phyloP scores from a whole-genome alignment of 306 rosid genomes.

The Pterocarpus macrocarpus region DNA sequence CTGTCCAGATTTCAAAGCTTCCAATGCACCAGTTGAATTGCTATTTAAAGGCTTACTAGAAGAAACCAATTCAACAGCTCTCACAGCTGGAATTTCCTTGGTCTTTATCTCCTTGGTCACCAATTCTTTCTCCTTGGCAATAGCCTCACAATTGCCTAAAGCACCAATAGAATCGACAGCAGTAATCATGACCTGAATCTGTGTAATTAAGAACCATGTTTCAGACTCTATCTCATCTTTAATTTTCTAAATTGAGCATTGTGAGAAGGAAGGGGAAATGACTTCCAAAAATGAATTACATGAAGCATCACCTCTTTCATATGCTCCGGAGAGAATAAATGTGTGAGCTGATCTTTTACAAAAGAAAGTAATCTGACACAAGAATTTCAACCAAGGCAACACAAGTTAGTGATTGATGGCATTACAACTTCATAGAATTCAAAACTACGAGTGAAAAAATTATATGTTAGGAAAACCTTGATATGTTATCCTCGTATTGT shows the following conservation, averaged over 20 bases:
- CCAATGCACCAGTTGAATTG: slow-evolving; percentile 39
- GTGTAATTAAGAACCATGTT: slow-evolving; percentile 44
- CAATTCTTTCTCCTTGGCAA: slow-evolving; percentile 48
- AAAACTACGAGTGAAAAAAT: not conserved
- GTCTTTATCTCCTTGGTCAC: slow-evolving; percentile 45
- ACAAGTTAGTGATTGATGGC: slow-evolving; percentile 41
- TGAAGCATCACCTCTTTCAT: slow-evolving; percentile 72
- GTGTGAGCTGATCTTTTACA: slow-evolving; percentile 57
- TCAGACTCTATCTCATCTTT: slow-evolving; percentile 49
- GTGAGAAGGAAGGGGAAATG: not conserved
- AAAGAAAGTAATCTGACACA: slow-evolving; percentile 71
- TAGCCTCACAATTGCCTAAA: slow-evolving; percentile 36
- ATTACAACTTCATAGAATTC: slow-evolving; percentile 19
- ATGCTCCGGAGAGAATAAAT: slow-evolving; percentile 62
- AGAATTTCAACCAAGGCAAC: slow-evolving; percentile 46
- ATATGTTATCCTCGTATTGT: slow-evolving; percentile 54
- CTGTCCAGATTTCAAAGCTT: slow-evolving; percentile 57
- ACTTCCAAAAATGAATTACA: slow-evolving; percentile 35
- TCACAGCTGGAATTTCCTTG: slow-evolving; percentile 43
- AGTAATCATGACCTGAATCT: slow-evolving; percentile 70
- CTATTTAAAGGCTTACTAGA: slow-evolving; percentile 52
- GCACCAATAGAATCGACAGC: slow-evolving; percentile 52
- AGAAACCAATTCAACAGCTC: slow-evolving; percentile 50
- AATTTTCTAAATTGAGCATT: slow-evolving; percentile 27
- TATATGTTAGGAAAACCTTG: slow-evolving; percentile 57